Evolutionary conservation across 108 stramenopile genomes (phyloP), one percentile per base, ranked within the genome.

Genomic region (Cyclostephanos tholiformis): DNA sequence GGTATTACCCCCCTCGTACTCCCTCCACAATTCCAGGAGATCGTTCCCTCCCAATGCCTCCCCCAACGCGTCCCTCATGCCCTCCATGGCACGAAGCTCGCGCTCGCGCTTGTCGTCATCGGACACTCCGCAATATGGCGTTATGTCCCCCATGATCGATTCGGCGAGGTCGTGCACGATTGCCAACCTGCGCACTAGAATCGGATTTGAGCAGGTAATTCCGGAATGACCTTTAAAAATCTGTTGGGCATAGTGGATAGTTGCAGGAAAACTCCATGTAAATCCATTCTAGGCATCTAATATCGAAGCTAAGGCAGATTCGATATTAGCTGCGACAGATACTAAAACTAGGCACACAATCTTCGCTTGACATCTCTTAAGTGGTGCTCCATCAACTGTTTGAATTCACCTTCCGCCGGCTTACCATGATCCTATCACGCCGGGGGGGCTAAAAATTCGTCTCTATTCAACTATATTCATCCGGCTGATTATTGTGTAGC

Each of bases 151-250:
- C 5, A 87, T 91, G 62, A 82, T 76, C 11, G 89, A 80, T 80
- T 95, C 94, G 13, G 88, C 85, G 63, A 95, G 67, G 82, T 95
- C 94, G 71, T 95, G 94, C 14, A 88, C 84, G 55, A 95, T 29
- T 14, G 90, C 90, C n/a, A n/a, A n/a, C n/a, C n/a, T n/a, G n/a
- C n/a, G n/a, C n/a, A n/a, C n/a, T n/a, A n/a, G n/a, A n/a, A n/a
- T n/a, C n/a, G n/a, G n/a, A n/a, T n/a, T n/a, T n/a, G n/a, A n/a
- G n/a, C n/a, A n/a, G n/a, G n/a, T n/a, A n/a, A n/a, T n/a, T n/a
- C n/a, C n/a, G n/a, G n/a, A n/a, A n/a, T n/a, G n/a, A n/a, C n/a
- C n/a, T n/a, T n/a, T n/a, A n/a, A n/a, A n/a, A n/a, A n/a, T n/a
- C n/a, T n/a, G n/a, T n/a, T n/a, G n/a, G n/a, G n/a, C n/a, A n/a